These are phyloP conservation scores for Solanum piurae DNA, from an alignment of 257 asterid genomes.

Conservation along the genomic window DNA sequence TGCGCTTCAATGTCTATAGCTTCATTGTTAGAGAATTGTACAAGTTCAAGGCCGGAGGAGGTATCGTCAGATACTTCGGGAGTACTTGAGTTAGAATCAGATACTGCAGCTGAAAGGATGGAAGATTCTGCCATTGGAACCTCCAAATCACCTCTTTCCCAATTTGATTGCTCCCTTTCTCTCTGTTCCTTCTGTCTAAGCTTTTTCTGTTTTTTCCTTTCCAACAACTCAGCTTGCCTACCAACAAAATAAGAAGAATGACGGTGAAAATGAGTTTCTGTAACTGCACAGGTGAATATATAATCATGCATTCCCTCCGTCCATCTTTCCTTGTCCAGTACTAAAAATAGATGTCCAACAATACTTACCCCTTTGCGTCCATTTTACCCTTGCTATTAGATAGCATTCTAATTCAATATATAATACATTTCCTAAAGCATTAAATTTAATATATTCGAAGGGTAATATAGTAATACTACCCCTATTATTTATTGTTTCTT, in stretches of 20 bases:
- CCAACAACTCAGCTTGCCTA: constrained; percentile 65
- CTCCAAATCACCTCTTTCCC: constrained; percentile 17
- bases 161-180: constrained; percentile 38
- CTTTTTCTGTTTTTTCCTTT: constrained; percentile 70
- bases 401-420: neutral
- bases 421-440: neutral
- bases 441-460: neutral
- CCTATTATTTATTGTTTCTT: neutral
- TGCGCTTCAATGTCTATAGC: constrained; percentile 30
- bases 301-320: neutral
- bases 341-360: neutral
- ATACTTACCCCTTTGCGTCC: neutral
- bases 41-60: constrained; percentile 20
- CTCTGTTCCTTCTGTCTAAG: constrained; percentile 81
- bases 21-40: constrained; percentile 32
- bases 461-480: neutral
- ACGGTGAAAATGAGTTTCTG: neutral
- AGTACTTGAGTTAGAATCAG: constrained; percentile 26
- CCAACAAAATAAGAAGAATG: neutral
- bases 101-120: constrained; percentile 23
- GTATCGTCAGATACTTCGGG: constrained; percentile 17
- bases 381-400: neutral
- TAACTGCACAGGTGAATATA: neutral
- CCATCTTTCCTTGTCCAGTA: neutral
- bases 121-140: constrained; percentile 39